Evolutionary conservation across 2,329 filamentous ascomycete genomes (phyloP), one percentile per base, ranked within the genome.

Genomic region (Alternaria brassicicola): DNA sequence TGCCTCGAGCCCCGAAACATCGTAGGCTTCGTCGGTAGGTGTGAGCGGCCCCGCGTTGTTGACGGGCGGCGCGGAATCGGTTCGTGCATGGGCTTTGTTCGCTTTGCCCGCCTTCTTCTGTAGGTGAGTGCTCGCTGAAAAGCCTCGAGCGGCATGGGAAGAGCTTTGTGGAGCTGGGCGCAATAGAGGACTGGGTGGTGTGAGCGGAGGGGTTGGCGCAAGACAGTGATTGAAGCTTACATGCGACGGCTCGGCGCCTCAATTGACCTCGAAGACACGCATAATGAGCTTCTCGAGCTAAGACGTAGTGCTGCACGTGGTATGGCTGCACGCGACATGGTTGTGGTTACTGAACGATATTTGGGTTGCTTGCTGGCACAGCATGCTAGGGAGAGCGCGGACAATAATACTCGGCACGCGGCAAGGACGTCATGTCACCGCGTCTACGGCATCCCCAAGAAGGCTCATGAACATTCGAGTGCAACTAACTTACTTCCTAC

Each of bases 1-100:
- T 0, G 78, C 68, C 61, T 89, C 81, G 3, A 91, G 78, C 9
- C 78, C 75, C 5, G 84, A 81, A 65, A 90, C 84, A 74, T 90
- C 86, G 69, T 82, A 85, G 1, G 87, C 85, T 68, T 90, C 85
- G 55, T 82, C 81, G 13, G 73, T 75, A 9, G 76, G 59, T 2
- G 77, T 82, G 17, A 63, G 39, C 6, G 57, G 57, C 1, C 64
- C 62, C 9, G 67, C 51, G 48, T 70, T 64, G 50, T 41, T 59
- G 30, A 72, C 65, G 3, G 72, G 70, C 1, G 76, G 71, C n/a
- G 71, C 65, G 13, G 73, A 73, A 28, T 78, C 75, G 45, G 72
- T 67, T 56, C 71, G 72, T 15, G 74, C 72, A 54, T 75, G 65
- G 12, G 68, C 73, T 30, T 78, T 76, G 51, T 80, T 80, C 50